Evolutionary conservation across 2,329 filamentous ascomycete genomes (phyloP), one percentile per base, ranked within the genome.

Genomic region (Pyrenochaeta sp.): DNA sequence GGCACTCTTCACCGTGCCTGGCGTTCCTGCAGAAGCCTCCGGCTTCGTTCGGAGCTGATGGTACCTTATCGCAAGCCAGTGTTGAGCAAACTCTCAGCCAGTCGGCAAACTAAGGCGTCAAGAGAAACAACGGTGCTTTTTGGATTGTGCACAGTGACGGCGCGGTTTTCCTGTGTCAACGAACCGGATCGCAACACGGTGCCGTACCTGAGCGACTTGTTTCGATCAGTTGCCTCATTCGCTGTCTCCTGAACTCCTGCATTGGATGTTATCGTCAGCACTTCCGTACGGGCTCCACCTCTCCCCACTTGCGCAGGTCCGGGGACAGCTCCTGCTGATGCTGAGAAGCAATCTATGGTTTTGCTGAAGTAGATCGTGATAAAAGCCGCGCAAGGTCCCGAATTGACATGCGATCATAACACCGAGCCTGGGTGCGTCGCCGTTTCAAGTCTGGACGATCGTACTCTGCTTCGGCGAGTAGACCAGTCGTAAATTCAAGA

Each of bases 11-110:
- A 7, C 17, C 41, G 49, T 41, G 15, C 40, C 40, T 46, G 47
- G 23, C 36, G 60, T 67, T 59, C 60, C 61, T 67, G 61, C 59
- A 62, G 55, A 56, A 54, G 60, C 50, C 51, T 48, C 50, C 40
- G 55, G 41, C 44, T 45, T 53, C 51, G 34, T 41, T 41, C 18
- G 46, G 22, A 45, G 38, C 49, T 53, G 51, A 52, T 41, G 7
- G 37, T 31, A 37, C 38, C 35, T 45, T 35, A 47, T 49, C 30
- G 21, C 32, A 30, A 24, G 8, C 27, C 26, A 34, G 34, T 29
- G 15, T 17, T 18, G 4, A 28, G 30, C 11, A 13, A 7, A 34
- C 27, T 9, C 6, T 35, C 14, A 14, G 20, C 18, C 35, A 18
- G 11, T 21, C 21, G 24, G 27, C 18, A n/a, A 9, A 14, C 7